Percentiles rank a stretch among this genome's conserved stretches.
phyloP scores from a whole-genome alignment of 345 rosid genomes.

The Erodium maritimum region DNA sequence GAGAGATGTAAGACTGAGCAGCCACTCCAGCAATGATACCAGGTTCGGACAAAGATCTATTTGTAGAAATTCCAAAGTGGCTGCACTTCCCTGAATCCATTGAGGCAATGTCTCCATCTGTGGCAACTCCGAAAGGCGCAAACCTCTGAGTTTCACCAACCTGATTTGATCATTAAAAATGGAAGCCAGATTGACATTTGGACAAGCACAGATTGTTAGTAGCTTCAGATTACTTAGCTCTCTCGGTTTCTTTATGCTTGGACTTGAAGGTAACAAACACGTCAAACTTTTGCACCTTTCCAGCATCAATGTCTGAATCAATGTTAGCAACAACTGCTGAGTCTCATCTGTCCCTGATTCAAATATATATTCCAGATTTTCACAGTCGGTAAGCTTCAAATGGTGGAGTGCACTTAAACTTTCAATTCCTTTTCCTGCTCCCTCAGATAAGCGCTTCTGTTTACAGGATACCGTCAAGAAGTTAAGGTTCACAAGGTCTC shows the following conservation, averaged over 20 bases:
- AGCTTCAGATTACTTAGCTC: neutral
- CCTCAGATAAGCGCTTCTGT: neutral
- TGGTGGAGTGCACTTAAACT: neutral
- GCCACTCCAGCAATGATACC: neutral
- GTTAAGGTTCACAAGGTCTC: neutral
- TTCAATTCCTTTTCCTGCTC: neutral
- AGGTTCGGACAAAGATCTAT: neutral
- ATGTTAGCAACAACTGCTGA: neutral
- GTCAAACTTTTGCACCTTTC: neutral
- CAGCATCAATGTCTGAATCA: neutral
- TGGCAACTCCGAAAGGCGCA: neutral
- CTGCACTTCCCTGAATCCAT: neutral
- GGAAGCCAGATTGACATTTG: neutral
- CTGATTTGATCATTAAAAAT: neutral
- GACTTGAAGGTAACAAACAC: neutral
- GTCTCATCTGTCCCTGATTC: neutral
- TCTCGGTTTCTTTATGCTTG: neutral
- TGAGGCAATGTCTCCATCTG: neutral
- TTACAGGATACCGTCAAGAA: neutral
- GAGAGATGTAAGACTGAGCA: neutral
- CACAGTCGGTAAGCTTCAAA: neutral
- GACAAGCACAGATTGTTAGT: neutral
- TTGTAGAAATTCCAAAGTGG: neutral
- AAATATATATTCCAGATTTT: neutral
- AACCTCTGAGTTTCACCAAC: neutral